Evolutionary conservation across 2,329 filamentous ascomycete genomes (phyloP).

Genomic region (Fusarium euwallaceae): DNA sequence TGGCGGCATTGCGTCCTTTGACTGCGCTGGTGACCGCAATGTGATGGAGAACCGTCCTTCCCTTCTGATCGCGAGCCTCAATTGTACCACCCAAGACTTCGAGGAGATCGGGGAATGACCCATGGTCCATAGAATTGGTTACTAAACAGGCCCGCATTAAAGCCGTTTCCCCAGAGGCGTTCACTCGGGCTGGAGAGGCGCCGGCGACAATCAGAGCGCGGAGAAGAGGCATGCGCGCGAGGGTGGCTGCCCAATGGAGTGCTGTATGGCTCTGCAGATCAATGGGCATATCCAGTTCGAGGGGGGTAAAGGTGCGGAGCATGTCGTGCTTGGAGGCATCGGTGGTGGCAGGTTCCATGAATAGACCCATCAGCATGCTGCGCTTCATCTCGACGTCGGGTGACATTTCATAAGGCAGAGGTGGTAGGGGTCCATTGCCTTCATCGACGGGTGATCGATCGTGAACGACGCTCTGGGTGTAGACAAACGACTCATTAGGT

Average conservation of each 20-base stretch:
- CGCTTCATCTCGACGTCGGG: slow-evolving; percentile 83
- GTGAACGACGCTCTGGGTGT: slow-evolving; percentile 65
- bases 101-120: slow-evolving; percentile 89
- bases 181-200: slow-evolving; percentile 89
- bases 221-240: slow-evolving; percentile 86
- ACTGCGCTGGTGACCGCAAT: slow-evolving; percentile 97
- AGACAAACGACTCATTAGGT: slow-evolving; percentile 83
- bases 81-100: slow-evolving; percentile 92
- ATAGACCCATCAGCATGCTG: slow-evolving; percentile 83
- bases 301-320: slow-evolving; percentile 78
- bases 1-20: slow-evolving; percentile 90
- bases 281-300: slow-evolving; percentile 92
- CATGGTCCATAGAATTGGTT: slow-evolving; percentile 93
- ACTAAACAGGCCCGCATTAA: slow-evolving; percentile 93
- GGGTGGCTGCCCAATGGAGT: slow-evolving; percentile 94
- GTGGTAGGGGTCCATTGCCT: slow-evolving; percentile 71
- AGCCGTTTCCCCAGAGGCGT: slow-evolving; percentile 90
- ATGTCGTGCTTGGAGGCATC: slow-evolving; percentile 83
- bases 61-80: slow-evolving; percentile 89
- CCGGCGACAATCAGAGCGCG: slow-evolving; percentile 85
- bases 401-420: slow-evolving; percentile 71
- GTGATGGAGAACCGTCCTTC: slow-evolving; percentile 93
- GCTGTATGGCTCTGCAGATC: slow-evolving; percentile 91
- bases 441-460: slow-evolving; percentile 61
- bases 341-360: slow-evolving; percentile 78